These are phyloP conservation scores for Curvularia eragrostidis DNA, from an alignment of 2,329 filamentous ascomycete genomes.

Conservation along the genomic window DNA sequence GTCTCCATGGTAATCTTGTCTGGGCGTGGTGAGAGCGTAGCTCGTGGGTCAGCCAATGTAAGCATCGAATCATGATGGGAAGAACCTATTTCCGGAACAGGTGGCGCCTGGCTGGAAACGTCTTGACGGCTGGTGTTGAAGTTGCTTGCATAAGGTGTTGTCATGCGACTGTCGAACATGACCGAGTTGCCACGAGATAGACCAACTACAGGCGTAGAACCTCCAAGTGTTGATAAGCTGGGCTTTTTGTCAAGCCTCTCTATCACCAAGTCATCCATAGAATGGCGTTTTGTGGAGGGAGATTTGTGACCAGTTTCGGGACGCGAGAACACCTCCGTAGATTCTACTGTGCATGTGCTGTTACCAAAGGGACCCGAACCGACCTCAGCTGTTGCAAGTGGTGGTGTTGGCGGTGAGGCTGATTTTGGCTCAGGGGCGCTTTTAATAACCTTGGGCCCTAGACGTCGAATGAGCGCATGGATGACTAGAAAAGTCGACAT, in stretches of 20 bases:
- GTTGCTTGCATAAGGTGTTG: constrained; percentile 32
- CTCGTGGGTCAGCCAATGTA: constrained; percentile 19
- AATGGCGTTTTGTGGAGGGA: constrained; percentile 21
- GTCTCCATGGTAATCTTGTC: constrained; percentile 41
- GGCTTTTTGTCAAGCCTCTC: constrained; percentile 26
- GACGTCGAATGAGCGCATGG: constrained; percentile 40
- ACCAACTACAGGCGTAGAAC: constrained; percentile 25
- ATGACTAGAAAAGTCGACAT: constrained; percentile 40
- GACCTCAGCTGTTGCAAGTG: not conserved
- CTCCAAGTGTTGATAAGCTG: constrained; percentile 28
- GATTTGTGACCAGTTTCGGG: constrained; percentile 5
- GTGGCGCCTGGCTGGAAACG: constrained; percentile 8
- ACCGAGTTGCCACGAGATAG: constrained; percentile 31
- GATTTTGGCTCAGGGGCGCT: constrained; percentile 4
- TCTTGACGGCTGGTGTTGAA: constrained; percentile 27
- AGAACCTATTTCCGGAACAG: not conserved
- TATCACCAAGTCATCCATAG: constrained; percentile 34
- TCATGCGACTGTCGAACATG: constrained; percentile 32
- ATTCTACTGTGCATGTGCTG: constrained; percentile 6
- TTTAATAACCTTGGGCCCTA: constrained; percentile 17
- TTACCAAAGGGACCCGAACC: constrained; percentile 14
- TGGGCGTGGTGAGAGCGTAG: not conserved
- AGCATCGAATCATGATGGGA: constrained; percentile 22
- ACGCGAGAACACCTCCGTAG: constrained; percentile 1
- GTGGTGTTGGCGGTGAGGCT: not conserved